Conservation (phyloP, 148 eudicot species). For the Camellia lanceoleosa region DNA sequence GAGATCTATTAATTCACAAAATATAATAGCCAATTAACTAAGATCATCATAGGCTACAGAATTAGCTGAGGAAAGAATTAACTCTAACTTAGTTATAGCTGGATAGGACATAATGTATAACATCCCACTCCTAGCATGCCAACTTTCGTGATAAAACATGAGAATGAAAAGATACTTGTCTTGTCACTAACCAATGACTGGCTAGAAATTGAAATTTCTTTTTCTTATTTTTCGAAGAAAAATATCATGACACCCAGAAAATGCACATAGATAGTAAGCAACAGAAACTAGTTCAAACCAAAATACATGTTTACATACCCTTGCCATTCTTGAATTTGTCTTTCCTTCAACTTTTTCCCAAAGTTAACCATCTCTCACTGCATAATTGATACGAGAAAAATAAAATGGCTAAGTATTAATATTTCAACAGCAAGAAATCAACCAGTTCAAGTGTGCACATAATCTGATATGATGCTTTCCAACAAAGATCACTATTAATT, state of each 20-base stretch:
- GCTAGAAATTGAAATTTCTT: neutral
- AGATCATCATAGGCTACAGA: neutral
- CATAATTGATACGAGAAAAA: constrained; percentile 1
- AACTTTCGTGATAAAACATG: neutral
- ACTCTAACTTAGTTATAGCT: neutral
- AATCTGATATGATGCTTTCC: neutral
- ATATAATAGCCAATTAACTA: neutral
- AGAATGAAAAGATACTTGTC: neutral
- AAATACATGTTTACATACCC: constrained; percentile 42
- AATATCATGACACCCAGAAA: neutral
- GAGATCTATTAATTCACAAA: no score
- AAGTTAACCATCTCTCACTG: constrained; percentile 71
- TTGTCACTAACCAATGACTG: neutral
- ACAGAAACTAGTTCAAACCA: neutral
- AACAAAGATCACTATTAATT: neutral
- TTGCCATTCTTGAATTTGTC: constrained; percentile 92
- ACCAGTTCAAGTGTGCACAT: neutral
- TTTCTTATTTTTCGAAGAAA: neutral
- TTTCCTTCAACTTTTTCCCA: constrained; percentile 90
- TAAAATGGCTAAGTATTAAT: neutral
- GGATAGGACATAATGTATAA: constrained; percentile 3
- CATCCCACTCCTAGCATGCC: neutral
- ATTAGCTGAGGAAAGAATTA: neutral
- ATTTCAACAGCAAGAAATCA: neutral
- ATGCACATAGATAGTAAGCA: neutral